Percentiles rank a stretch among this genome's conserved stretches.
These are phyloP conservation scores for Sanghuangporus baumii DNA, from an alignment of 1,284 basidiomycete species.

Conservation along the genomic window DNA sequence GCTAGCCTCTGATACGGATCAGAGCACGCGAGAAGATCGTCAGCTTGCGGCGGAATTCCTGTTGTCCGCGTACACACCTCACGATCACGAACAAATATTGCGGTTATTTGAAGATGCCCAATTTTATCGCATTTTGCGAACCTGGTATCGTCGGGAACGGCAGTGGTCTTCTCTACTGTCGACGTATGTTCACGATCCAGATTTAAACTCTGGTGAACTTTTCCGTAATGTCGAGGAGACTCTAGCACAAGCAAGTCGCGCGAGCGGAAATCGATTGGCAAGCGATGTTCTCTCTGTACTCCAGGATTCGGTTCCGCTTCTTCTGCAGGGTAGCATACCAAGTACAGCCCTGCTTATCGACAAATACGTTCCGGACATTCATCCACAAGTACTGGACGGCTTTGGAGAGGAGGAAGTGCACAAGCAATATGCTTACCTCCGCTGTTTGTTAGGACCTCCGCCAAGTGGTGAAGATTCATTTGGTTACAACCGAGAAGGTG, in stretches of 20 bases:
- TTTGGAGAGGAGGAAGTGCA: conserved; percentile 41
- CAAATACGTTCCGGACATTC: conserved; percentile 56
- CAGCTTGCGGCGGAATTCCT: conserved; percentile 94
- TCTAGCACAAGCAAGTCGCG: conserved; percentile 39
- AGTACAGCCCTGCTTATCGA: conserved; percentile 77
- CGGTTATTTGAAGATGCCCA: conserved; percentile 74
- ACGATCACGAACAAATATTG: conserved; percentile 66
- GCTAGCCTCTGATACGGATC: conserved; percentile 70
- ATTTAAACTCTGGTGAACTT: conserved; percentile 53
- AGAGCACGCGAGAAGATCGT: conserved; percentile 82
- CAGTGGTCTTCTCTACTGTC: conserved; percentile 73
- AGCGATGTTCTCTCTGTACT: conserved; percentile 49
- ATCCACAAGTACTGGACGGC: conserved; percentile 49
- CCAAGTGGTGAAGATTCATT: conserved; percentile 36
- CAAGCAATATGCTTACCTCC: conserved; percentile 75
- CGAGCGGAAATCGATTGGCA: conserved; percentile 43
- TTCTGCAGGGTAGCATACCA: conserved; percentile 58
- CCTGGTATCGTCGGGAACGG: conserved; percentile 70
- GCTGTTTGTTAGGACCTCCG: conserved; percentile 63
- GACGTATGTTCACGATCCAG: conserved; percentile 75
- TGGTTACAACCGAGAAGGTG: conserved; percentile 23
- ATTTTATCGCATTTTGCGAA: conserved; percentile 87
- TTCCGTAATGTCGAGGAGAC: conserved; percentile 64
- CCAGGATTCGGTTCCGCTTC: conserved; percentile 51
- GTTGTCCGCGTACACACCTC: conserved; percentile 87